Evolutionary conservation across 257 asterid genomes (phyloP).

Genomic region (Nicotiana undulata): DNA sequence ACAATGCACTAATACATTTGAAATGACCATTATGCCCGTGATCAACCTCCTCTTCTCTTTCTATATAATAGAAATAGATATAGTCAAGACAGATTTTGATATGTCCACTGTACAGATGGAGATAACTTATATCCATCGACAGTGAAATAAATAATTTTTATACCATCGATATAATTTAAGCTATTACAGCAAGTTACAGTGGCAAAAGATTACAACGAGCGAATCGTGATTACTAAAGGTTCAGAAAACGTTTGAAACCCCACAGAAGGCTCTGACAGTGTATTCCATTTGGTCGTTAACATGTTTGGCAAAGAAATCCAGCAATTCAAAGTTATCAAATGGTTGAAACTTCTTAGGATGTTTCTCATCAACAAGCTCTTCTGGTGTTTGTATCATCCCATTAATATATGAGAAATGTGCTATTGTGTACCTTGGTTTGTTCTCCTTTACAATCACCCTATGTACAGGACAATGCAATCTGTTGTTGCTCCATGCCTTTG

Average conservation of each 20-base stretch:
- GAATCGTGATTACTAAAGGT: neutral
- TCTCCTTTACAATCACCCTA: slow-evolving; percentile 24
- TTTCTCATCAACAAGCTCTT: slow-evolving; percentile 30
- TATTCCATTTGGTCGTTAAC: neutral
- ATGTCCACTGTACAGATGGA: too few species aligned
- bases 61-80: too few species aligned
- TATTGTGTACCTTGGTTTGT: slow-evolving; percentile 21
- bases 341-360: slow-evolving; percentile 25
- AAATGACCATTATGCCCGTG: too few species aligned
- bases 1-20: too few species aligned
- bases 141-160: neutral
- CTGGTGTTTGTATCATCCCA: slow-evolving; percentile 21
- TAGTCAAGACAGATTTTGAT: too few species aligned
- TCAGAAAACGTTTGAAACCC: neutral
- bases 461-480: slow-evolving; percentile 34
- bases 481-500: slow-evolving; percentile 39
- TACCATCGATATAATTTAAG: neutral
- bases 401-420: slow-evolving; percentile 20
- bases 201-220: neutral
- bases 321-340: slow-evolving; percentile 25
- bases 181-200: neutral
- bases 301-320: slow-evolving; percentile 12
- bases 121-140: neutral
- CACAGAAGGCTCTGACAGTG: neutral
- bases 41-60: too few species aligned